Percentiles rank a stretch among this genome's conserved stretches.
Evolutionary conservation across 2,329 filamentous ascomycete species (phyloP).

Genomic region (Aspergillus puulaauensis): DNA sequence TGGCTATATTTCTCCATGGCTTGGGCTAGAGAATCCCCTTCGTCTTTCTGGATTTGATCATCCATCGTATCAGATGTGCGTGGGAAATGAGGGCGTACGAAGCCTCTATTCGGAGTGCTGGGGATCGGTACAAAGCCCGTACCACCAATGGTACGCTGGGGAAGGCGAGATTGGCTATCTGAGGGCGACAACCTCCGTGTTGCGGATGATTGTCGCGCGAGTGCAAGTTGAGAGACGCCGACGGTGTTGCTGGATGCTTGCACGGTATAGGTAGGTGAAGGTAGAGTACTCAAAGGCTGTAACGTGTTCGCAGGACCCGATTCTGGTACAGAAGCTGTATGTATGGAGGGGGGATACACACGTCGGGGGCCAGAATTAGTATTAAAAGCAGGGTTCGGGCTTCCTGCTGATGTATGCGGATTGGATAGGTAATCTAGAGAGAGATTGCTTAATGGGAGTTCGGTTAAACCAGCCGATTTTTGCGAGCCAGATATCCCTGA

Average conservation of each 20-base stretch:
- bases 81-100: neutral
- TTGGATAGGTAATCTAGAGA: slow-evolving; percentile 1
- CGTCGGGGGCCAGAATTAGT: neutral
- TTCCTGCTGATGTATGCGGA: neutral
- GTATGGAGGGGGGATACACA: neutral
- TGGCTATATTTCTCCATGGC: slow-evolving; percentile 28
- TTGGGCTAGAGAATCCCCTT: slow-evolving; percentile 18
- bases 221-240: neutral
- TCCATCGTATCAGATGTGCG: slow-evolving; percentile 19
- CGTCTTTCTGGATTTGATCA: slow-evolving; percentile 14
- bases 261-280: neutral
- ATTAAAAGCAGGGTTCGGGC: neutral
- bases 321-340: slow-evolving; percentile 6
- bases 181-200: neutral
- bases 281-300: neutral
- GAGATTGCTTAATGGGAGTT: neutral
- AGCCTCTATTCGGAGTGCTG: neutral
- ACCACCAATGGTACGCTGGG: neutral
- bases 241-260: neutral
- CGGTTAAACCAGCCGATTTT: neutral
- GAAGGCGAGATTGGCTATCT: neutral
- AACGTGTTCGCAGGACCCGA: neutral
- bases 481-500: neutral
- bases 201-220: neutral
- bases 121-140: neutral